Base-by-base conservation (phyloP, 371 early-diverging fungal species). In the Lichtheimia ramosa region DNA sequence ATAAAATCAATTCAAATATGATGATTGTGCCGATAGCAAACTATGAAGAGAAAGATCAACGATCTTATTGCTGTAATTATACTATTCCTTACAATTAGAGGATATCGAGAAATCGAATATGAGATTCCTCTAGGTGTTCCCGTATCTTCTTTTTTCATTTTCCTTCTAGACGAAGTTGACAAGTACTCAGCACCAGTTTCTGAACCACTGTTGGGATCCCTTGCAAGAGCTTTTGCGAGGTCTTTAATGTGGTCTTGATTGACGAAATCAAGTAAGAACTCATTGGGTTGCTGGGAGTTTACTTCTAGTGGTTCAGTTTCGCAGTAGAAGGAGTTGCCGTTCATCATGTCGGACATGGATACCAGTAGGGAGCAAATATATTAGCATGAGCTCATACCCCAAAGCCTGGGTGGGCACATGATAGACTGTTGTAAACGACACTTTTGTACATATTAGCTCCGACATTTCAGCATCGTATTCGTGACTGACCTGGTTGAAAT, bases 1-100 rank as follows among this genome's bases (percentile, higher is more conserved):
- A 91, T 7, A 88, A 64, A n/a, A 81, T 52, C 23, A 92, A 66
- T 71, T 93, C 92, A 25, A 92, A 55, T 23, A 78, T 56, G 20
- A 93, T 83, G 55, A 89, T 78, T 12, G 71, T 54, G 23, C 84
- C 79, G 55, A 91, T 86, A 21, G 76, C 43, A 21, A 83, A 51
- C 91, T 91, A 51, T 39, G 21, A 12, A 8, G 3, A 20, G 43
- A 43, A 51, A 55, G 25, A 41, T 28, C 16, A 48, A 34, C 16
- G 8, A n/a, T 51, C 5, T n/a, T 24, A 43, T 43, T 34, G 43
- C 24, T 13, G 13, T 18, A 23, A n/a, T 43, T 3, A 24, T 48
- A 16, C 4, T 2, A 10, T 49, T 16, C 49, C 71, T 64, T 74
- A 89, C 86, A 61, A 89, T 79, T 20, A 89, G 65, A 21, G 89